Evolutionary conservation across 139 green algal genomes (phyloP).

Genomic region (Dunaliella primolecta): DNA sequence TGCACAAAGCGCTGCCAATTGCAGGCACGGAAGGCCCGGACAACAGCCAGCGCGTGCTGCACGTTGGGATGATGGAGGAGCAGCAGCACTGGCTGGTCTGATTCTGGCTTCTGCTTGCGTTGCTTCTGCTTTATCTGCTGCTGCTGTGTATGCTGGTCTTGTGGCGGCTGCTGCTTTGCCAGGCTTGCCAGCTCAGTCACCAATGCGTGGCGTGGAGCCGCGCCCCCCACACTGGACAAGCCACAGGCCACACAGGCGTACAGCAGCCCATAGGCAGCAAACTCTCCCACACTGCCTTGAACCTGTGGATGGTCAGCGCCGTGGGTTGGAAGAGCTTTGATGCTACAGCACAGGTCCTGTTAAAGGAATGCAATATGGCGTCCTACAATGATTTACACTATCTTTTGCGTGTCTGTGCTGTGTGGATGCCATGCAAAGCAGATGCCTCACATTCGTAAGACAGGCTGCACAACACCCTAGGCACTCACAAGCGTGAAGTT

Average conservation of each 20-base stretch:
- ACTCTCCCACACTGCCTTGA: slow-evolving; percentile 48
- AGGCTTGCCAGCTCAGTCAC: slow-evolving; percentile 3
- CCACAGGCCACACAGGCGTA: slow-evolving; percentile 31
- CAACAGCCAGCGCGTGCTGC: slow-evolving; percentile 2
- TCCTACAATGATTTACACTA: too few species aligned
- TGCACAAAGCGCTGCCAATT: slow-evolving; percentile 40
- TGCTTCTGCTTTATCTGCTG: not conserved
- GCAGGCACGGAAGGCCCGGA: not conserved
- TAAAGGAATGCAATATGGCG: too few species aligned
- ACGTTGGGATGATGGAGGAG: not conserved
- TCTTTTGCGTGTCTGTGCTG: too few species aligned
- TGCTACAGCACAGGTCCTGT: too few species aligned
- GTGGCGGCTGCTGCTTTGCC: not conserved
- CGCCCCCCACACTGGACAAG: not conserved
- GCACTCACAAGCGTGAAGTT: too few species aligned
- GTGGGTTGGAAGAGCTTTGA: too few species aligned
- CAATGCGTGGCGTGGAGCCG: not conserved
- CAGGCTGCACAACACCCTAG: too few species aligned
- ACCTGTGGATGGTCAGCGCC: slow-evolving; percentile 32
- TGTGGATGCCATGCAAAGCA: too few species aligned
- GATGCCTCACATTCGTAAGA: too few species aligned
- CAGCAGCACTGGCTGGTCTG: not conserved
- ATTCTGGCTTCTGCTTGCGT: not conserved
- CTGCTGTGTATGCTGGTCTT: not conserved
- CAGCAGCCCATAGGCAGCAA: slow-evolving; percentile 69